Evolutionary conservation across 257 asterid genomes (phyloP).

Genomic region (Asclepias syriaca): DNA sequence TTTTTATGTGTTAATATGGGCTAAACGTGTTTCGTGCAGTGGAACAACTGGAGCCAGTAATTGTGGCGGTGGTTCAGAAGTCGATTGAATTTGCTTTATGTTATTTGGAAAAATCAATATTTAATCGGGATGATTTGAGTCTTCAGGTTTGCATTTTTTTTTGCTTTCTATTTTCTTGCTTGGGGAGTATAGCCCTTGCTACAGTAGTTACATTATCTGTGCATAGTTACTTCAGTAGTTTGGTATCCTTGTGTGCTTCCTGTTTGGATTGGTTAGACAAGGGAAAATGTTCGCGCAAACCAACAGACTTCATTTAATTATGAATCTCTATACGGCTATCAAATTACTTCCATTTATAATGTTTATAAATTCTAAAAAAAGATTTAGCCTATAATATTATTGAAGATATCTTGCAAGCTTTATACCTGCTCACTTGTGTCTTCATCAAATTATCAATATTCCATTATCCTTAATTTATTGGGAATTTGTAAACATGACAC

Average conservation of each 20-base stretch:
- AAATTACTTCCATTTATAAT: neutral
- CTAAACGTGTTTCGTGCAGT: conserved; percentile 42
- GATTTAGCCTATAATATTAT: neutral
- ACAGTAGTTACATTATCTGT: neutral
- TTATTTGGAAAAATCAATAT: conserved; percentile 62
- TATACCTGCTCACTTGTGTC: neutral
- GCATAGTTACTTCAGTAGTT: neutral
- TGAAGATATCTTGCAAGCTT: neutral
- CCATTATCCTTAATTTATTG: neutral
- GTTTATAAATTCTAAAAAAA: too few species aligned
- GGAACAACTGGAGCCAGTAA: conserved; percentile 76
- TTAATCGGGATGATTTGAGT: conserved; percentile 57
- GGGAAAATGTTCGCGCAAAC: neutral
- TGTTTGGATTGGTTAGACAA: neutral
- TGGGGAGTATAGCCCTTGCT: neutral
- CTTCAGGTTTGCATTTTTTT: conserved; percentile 49
- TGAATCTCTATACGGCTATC: neutral
- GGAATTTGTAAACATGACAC: neutral
- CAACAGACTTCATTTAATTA: neutral
- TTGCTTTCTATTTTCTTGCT: neutral
- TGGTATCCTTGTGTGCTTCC: neutral
- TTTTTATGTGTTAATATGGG: conserved; percentile 14
- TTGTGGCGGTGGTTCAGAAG: conserved; percentile 69
- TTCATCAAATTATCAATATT: neutral
- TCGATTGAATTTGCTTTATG: conserved; percentile 77